Conservation (phyloP, 345 rosid genomes). For the Orychophragmus violaceus region DNA sequence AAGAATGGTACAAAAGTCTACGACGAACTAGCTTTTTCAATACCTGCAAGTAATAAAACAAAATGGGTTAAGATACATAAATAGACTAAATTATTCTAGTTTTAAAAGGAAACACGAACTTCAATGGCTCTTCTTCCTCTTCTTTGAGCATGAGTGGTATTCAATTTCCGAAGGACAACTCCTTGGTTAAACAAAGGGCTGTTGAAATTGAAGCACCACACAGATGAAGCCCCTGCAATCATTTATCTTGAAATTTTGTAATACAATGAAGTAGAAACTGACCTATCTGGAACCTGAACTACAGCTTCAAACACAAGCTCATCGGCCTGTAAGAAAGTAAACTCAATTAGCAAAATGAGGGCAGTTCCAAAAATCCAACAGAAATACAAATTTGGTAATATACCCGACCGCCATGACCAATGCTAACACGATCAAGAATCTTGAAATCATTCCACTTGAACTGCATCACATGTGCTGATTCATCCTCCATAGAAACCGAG, state of each 20-base stretch:
- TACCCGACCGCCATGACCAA: constrained; percentile 92
- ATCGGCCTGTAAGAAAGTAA: constrained; percentile 46
- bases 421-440: constrained; percentile 69
- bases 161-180: constrained; percentile 75
- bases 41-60: constrained; percentile 42
- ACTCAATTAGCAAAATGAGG: background rate
- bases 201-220: constrained; percentile 35
- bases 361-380: background rate
- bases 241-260: constrained; percentile 2
- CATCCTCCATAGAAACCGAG: constrained; percentile 37
- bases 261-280: constrained; percentile 19
- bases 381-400: background rate
- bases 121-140: constrained; percentile 88
- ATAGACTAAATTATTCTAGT: background rate
- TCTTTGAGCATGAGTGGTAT: constrained; percentile 68
- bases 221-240: constrained; percentile 12
- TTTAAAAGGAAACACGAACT: constrained; percentile 35
- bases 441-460: constrained; percentile 76
- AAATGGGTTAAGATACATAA: background rate
- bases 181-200: constrained; percentile 74
- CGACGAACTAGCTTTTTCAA: constrained; percentile 75
- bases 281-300: constrained; percentile 68
- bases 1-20: constrained; percentile 78
- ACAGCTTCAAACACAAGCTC: constrained; percentile 83
- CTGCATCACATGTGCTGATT: constrained; percentile 53